Evolutionary conservation across 768 basidiomycete genomes (phyloP).

Genomic region (Naematelia encephala): DNA sequence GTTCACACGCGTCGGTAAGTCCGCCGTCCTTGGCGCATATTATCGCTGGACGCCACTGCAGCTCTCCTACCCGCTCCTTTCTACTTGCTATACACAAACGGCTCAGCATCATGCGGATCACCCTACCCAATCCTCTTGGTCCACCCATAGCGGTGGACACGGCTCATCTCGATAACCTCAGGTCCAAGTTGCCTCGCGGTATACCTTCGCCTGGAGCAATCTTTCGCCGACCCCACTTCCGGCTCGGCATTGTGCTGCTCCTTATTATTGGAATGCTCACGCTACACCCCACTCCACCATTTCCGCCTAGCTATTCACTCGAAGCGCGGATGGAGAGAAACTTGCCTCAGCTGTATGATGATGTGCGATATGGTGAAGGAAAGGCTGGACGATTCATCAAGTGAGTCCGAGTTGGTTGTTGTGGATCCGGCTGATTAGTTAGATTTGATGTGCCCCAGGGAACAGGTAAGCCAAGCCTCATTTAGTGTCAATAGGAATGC

Average conservation of each 20-base stretch:
- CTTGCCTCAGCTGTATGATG: slow-evolving; percentile 19
- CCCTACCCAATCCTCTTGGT: slow-evolving; percentile 24
- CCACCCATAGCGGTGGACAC: slow-evolving; percentile 24
- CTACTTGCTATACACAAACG: background rate
- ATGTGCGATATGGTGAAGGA: slow-evolving; percentile 23
- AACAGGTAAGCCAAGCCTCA: slow-evolving; percentile 22
- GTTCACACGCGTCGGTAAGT: too few species aligned
- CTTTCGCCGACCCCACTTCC: slow-evolving; percentile 2
- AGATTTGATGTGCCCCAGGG: slow-evolving; percentile 46
- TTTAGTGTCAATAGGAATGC: background rate
- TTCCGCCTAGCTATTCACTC: slow-evolving; percentile 38
- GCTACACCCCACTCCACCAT: slow-evolving; percentile 31
- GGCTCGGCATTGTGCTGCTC: slow-evolving; percentile 9
- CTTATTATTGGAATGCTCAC: slow-evolving; percentile 11
- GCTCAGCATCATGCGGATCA: slow-evolving; percentile 9
- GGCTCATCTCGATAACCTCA: background rate
- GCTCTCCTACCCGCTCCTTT: too few species aligned
- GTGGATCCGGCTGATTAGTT: background rate
- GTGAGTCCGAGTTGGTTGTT: slow-evolving; percentile 19
- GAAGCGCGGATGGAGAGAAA: slow-evolving; percentile 34
- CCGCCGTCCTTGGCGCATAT: too few species aligned
- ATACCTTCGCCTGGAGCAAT: background rate
- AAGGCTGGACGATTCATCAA: slow-evolving; percentile 36
- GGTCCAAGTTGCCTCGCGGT: background rate
- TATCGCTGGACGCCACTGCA: too few species aligned